Evolutionary conservation across 192 early-diverging fungal species (phyloP), one percentile per base, ranked within the genome.

Genomic region (Spinellus fusiger): DNA sequence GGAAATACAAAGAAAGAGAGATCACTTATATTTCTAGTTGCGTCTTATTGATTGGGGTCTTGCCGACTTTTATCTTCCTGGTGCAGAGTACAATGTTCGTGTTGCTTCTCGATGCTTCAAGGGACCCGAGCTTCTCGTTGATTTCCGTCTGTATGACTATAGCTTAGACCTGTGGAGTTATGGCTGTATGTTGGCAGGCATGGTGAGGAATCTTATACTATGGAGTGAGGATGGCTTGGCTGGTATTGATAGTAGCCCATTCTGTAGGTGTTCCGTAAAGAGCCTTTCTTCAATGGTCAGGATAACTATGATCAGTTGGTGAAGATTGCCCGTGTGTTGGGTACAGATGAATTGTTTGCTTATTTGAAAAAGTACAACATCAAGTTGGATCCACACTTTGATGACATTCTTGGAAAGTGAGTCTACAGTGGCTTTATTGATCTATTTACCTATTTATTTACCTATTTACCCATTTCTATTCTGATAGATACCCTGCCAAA

Each of bases 301-400:
- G 93, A 96, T 80, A 98, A 98, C 76, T 92, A 93, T 74, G 97
- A 99, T 64, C 97, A 99, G 78, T 85, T 99, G 64, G 95, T 99
- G 51, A 94, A 95, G 74, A 99, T 99, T 71, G 93, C 94, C 51
- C 94, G 92, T 65, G 94, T 97, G 1, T 78, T 99, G 49, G 96
- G 96, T 10, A 99, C 96, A 9, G 94, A 99, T 58, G 92, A 93
- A 27, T 80, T 98, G 50, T 83, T 86, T 65, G 81, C 82, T 22
- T 99, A 99, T 69, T 66, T 98, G 63, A 87, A 91, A 64, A 98
- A 98, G 74, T 99, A 99, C 78, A 87, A 92, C 60, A 89, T 99
- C 65, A 85, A 84, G 59, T 80, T 96, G 50, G 89, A 94, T 73
- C 77, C 83, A 52, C 89, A 91, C 48, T 96, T 93, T 80, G 84